Evolutionary conservation across 2,329 filamentous ascomycete genomes (phyloP).

Genomic region (Neofusicoccum ribis): DNA sequence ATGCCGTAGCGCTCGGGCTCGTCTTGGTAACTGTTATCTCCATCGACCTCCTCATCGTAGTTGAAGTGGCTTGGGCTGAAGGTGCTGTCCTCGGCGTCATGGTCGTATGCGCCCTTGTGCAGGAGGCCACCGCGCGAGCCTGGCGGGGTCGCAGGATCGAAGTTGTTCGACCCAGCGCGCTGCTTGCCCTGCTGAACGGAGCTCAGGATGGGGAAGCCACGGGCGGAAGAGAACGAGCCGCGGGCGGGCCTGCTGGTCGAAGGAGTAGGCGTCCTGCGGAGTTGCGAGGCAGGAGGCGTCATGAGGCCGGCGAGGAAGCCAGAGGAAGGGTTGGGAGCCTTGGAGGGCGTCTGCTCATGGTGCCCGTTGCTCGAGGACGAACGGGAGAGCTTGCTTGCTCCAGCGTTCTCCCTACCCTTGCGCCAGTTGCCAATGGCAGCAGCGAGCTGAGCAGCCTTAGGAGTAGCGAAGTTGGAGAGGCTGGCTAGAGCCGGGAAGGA

Average conservation of each 20-base stretch:
- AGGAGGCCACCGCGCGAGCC: constrained; percentile 43
- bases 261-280: constrained; percentile 25
- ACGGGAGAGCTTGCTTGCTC: constrained; percentile 44
- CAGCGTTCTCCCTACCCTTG: constrained; percentile 56
- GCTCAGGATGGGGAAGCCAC: constrained; percentile 1
- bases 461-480: constrained; percentile 74
- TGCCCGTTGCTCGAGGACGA: not conserved
- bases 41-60: constrained; percentile 1
- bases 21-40: not conserved
- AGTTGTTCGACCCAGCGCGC: not conserved
- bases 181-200: constrained; percentile 29
- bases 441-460: constrained; percentile 84
- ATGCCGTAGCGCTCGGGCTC: constrained; percentile 3
- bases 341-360: constrained; percentile 56
- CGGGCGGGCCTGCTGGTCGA: constrained; percentile 26
- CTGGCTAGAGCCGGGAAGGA: constrained; percentile 75
- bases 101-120: constrained; percentile 58
- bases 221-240: constrained; percentile 27
- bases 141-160: constrained; percentile 24
- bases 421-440: constrained; percentile 98
- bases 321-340: constrained; percentile 49
- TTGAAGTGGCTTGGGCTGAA: constrained; percentile 30
- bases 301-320: constrained; percentile 76
- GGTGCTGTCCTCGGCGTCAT: constrained; percentile 56
- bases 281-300: constrained; percentile 79